phyloP scores from a whole-genome alignment of 352 stramenopile genomes.

The Albugo candida region DNA sequence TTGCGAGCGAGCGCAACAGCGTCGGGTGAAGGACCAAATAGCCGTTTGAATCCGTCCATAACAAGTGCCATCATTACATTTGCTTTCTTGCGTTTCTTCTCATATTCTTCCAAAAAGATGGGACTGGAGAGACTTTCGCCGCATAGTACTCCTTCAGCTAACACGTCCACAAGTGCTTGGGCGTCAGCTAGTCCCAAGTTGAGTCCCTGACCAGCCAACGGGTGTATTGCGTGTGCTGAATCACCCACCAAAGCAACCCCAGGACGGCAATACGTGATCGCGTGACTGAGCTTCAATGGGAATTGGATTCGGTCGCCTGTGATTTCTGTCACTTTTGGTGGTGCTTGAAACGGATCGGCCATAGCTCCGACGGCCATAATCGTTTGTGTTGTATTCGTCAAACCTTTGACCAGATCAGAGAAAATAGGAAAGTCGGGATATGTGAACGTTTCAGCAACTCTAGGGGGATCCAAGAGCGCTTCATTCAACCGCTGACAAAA shows the following conservation, averaged over 20 bases:
- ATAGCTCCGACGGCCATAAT: constrained; percentile 54
- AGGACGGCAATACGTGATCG: constrained; percentile 66
- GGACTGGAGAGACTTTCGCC: constrained; percentile 60
- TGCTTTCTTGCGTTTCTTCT: constrained; percentile 66
- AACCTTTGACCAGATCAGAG: constrained; percentile 51
- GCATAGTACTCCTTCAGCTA: constrained; percentile 55
- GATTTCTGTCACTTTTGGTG: constrained; percentile 39
- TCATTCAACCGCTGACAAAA: constrained; percentile 72
- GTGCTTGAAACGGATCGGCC: constrained; percentile 53
- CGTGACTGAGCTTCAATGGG: constrained; percentile 79
- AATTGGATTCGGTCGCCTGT: constrained; percentile 69
- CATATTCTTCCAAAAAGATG: constrained; percentile 71
- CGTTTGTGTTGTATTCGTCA: constrained; percentile 50
- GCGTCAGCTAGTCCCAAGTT: constrained; percentile 91
- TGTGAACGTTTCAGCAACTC: constrained; percentile 10
- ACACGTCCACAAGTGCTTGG: constrained; percentile 39
- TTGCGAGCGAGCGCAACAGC: constrained; percentile 55
- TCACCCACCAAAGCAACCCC: constrained; percentile 85
- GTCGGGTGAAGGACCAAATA: constrained; percentile 60
- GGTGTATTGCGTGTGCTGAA: constrained; percentile 91
- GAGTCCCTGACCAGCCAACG: constrained; percentile 88
- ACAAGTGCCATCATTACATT: constrained; percentile 69
- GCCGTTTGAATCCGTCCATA: constrained; percentile 80
- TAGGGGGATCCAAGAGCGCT: constrained; percentile 32
- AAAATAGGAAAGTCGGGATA: constrained; percentile 67